Evolutionary conservation across 225 moss, liverwort and hornwort genomes (phyloP), one percentile per base, ranked within the genome.

Genomic region (Climacium dendroides): DNA sequence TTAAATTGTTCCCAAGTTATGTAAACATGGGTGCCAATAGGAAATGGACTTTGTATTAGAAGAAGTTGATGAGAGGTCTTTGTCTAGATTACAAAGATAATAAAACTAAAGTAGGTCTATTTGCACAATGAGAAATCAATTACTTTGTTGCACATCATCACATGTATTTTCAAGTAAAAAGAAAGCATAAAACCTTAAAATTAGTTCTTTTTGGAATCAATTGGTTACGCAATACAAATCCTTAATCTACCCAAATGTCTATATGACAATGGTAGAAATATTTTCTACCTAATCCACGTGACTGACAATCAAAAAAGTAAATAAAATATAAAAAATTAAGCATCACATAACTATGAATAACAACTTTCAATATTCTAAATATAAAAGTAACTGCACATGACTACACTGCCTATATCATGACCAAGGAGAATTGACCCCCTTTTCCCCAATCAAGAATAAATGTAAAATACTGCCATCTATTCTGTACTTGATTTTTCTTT

Each of bases 61-160:
- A 19, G 32, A 73, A 48, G 19, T 30, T 48, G 19, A 32, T 30
- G 19, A 19, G 3, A 74, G 48, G 30, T 74, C 4, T 48, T 32
- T 30, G 11, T 74, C 2, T 0, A 47, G 0, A 30, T 0, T 7
- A 47, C 30, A 74, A 48, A 74, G 1, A 4, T 7, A 32, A 74
- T 19, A 30, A 48, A 74, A 11, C 1, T 18, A 30, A 48, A 47
- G 17, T 47, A 32, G 19, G 19, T 45, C 9, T 17, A 45, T 28
- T 45, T 17, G 28, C 29, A 72, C 17, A 7, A 67, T 37, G 23
- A 37, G 9, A 37, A 23, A 4, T 37, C 23, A 13, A 7, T 23
- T 37, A 37, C 23, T 37, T 67, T 37, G 4, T 12, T 66, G 6
- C 28, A 43, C 72, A 72, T 29, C 10, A 45, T 45, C 0, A 26